These are phyloP conservation scores for Stagonosporopsis vannaccii DNA, from an alignment of 2,329 filamentous ascomycete genomes.

Conservation along the genomic window DNA sequence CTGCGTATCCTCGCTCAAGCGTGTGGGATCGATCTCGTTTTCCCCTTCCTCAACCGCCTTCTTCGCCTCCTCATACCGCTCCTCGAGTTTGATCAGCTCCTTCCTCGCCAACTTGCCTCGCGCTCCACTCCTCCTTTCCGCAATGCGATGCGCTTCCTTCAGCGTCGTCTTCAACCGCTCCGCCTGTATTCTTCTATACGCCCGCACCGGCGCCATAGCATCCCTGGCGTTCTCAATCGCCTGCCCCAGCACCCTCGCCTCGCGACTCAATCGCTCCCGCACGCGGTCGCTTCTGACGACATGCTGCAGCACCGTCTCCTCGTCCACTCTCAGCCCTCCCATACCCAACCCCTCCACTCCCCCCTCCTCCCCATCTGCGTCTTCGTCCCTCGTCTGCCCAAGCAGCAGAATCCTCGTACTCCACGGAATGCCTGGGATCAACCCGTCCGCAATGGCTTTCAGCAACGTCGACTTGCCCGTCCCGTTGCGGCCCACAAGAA, in stretches of 20 bases:
- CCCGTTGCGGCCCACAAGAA: constrained; percentile 80
- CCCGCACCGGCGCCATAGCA: constrained; percentile 64
- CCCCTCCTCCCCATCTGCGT: constrained; percentile 30
- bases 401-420: constrained; percentile 46
- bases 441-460: constrained; percentile 76
- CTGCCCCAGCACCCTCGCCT: constrained; percentile 67
- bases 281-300: constrained; percentile 64
- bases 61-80: constrained; percentile 66
- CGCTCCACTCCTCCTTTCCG: constrained; percentile 75
- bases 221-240: constrained; percentile 66
- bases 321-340: constrained; percentile 19
- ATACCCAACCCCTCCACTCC: constrained; percentile 41
- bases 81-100: constrained; percentile 72
- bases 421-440: constrained; percentile 70
- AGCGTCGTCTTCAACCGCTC: constrained; percentile 68
- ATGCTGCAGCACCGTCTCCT: constrained; percentile 67
- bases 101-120: constrained; percentile 80
- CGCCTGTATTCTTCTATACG: constrained; percentile 68
- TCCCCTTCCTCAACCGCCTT: constrained; percentile 59
- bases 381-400: constrained; percentile 40
- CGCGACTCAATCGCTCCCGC: constrained; percentile 64
- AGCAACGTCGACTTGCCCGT: constrained; percentile 83
- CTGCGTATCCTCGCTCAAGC: constrained; percentile 70
- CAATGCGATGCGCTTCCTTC: constrained; percentile 76
- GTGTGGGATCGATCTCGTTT: constrained; percentile 63